Base-by-base conservation (phyloP, 257 asterid species). In the Solanum ossicruentum region DNA sequence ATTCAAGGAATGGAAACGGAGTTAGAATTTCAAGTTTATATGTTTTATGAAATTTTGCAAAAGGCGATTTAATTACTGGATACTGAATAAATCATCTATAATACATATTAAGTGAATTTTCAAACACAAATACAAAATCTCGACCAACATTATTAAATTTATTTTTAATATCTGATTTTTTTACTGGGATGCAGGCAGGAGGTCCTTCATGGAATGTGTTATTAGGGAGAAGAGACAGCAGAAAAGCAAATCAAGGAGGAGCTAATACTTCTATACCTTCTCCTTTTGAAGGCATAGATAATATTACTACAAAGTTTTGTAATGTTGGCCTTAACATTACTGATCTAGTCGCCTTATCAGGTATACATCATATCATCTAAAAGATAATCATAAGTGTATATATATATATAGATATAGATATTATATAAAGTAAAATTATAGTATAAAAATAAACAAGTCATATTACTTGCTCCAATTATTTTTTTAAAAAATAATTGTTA, bases 211-310 rank as follows among this genome's bases (percentile, higher is more conserved):
- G 96, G 96, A 87, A 45, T 80, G 97, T 89, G 7, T 85, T 82
- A 82, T 81, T 93, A 17, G 97, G 97, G 13, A 90, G 97, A 88
- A 89, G 94, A 88, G 97, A 93, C 63, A 85, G 97, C 80, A 81
- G 82, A 75, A 89, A 82, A 6, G 95, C 96, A 84, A 91, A 91
- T 85, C 94, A 88, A 41, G 84, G 83, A 47, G 91, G 90, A 67
- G 96, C 97, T 11, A 92, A 93, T 84, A 78, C 92, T 28, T 86
- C 90, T 8, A 79, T 93, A 75, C 97, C 97, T 3, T 56, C 92
- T 77, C 95, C 96, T 4, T 47, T 84, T 71, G 95, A 93, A 63
- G 36, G 82, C 91, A 84, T 93, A 51, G 85, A 8, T 88, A 88
- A 89, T 51, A 85, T 93, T 86, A 91, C 92, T 2, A 56, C 92